These are phyloP conservation scores for Fusarium newnesense DNA, from an alignment of 2,329 filamentous ascomycete genomes.

Conservation along the genomic window DNA sequence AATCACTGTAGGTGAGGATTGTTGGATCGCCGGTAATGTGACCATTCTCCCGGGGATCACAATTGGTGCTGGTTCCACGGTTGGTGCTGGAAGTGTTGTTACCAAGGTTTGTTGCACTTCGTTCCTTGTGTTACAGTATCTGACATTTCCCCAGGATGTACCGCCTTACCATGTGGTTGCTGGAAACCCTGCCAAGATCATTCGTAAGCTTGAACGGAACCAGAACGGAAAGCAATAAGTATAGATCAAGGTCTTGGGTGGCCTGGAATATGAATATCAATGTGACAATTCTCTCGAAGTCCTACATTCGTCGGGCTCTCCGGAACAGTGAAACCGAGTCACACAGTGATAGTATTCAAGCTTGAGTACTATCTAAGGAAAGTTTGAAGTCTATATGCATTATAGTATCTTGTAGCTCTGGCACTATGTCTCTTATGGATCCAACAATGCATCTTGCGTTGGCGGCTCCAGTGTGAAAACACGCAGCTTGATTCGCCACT, in stretches of 20 bases:
- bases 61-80: slow-evolving; percentile 76
- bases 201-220: slow-evolving; percentile 31
- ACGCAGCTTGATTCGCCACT: not conserved
- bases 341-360: not conserved
- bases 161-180: slow-evolving; percentile 44
- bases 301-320: no score
- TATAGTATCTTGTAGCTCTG: not conserved
- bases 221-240: not conserved
- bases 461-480: not conserved
- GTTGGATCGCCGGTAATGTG: slow-evolving; percentile 80
- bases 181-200: slow-evolving; percentile 41
- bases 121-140: rapidly evolving
- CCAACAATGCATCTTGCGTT: not conserved
- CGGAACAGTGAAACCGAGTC: not conserved
- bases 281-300: not conserved
- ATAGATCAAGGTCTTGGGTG: not conserved
- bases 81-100: slow-evolving; percentile 86
- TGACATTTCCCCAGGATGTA: slow-evolving; percentile 44
- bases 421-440: not conserved
- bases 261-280: not conserved
- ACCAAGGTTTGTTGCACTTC: slow-evolving; percentile 65
- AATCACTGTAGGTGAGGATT: slow-evolving; percentile 82
- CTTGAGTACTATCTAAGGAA: no score
- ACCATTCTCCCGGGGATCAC: slow-evolving; percentile 80
- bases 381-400: not conserved